Evolutionary conservation across 1,284 basidiomycete genomes (phyloP), one percentile per base, ranked within the genome.

Genomic region (Inonotus hispidus): DNA sequence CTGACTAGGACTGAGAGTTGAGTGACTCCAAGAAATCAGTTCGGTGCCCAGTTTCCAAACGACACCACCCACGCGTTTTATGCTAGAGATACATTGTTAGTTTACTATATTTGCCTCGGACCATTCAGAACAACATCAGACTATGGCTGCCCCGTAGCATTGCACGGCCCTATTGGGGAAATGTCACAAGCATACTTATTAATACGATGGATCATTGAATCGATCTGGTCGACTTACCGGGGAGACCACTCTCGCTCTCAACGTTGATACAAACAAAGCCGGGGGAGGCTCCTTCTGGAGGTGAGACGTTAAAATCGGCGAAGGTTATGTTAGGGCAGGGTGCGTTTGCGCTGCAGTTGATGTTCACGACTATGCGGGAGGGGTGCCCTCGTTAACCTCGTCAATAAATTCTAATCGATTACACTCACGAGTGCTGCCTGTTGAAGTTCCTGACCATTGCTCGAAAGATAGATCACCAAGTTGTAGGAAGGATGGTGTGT

Each of bases 261-360:
- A 79, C 78, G 68, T 82, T 84, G 58, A 77, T 72, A 65, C 79
- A 84, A 29, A 77, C 73, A 63, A 74, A 78, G 56, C 69, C 66
- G 5, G 75, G 71, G 3, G 72, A 67, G 60, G 75, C 68, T 13
- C 74, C 77, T 13, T 61, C 65, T 5, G 77, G 76, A 16, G 73
- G 68, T 14, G 68, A 62, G 27, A 83, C 73, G 54, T 76, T 68
- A 62, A 82, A 79, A 55, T 75, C 68, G 7, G 68, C 50, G 67
- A 84, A 84, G 0, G 68, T 64, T 37, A 84, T 74, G 62, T 78
- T 70, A 25, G 72, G 69, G 65, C 82, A 85, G 16, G 77, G 78
- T 37, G 73, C 81, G 6, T 77, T 79, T 3, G 78, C 65, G 64
- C 80, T 83, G 70, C 82, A 84, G 62, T 77, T 75, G n/a, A 85